Conservation (phyloP, 805 yeast species). For the Priceomyces castillae region DNA sequence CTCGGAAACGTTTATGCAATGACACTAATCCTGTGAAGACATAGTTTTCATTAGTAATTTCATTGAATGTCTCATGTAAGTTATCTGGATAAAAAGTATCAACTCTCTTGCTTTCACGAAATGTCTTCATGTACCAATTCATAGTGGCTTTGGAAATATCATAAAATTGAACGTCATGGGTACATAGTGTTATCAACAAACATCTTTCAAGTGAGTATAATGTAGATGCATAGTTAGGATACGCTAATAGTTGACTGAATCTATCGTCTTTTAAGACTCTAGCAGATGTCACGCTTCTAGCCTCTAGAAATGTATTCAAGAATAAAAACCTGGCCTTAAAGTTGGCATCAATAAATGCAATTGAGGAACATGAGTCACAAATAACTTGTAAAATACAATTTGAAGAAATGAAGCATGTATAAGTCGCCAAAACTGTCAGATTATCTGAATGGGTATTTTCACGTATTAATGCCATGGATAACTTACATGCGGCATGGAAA, state of each 20-base stretch:
- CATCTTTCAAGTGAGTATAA: conserved; percentile 32
- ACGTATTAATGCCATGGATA: conserved; percentile 30
- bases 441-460: conserved; percentile 14
- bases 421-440: conserved; percentile 22
- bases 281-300: conserved; percentile 15
- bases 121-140: conserved; percentile 27
- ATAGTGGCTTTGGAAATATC: conserved; percentile 38
- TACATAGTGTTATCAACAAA: conserved; percentile 37
- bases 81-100: conserved; percentile 17
- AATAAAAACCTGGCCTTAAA: conserved; percentile 37
- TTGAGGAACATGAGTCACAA: conserved; percentile 33
- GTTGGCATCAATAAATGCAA: conserved; percentile 32
- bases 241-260: neutral
- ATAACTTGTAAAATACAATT: conserved; percentile 31
- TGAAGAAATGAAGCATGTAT: conserved; percentile 27
- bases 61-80: conserved; percentile 25
- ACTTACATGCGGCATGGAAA: conserved; percentile 33
- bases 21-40: conserved; percentile 72
- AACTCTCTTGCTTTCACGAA: conserved; percentile 5
- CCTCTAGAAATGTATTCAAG: conserved; percentile 31
- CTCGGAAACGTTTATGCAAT: conserved; percentile 62
- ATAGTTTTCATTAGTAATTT: conserved; percentile 49
- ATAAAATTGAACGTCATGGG: conserved; percentile 44
- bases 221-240: neutral
- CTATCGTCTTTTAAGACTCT: conserved; percentile 5